phyloP scores from a whole-genome alignment of 1,284 basidiomycete genomes.

The Puccinia horiana region DNA sequence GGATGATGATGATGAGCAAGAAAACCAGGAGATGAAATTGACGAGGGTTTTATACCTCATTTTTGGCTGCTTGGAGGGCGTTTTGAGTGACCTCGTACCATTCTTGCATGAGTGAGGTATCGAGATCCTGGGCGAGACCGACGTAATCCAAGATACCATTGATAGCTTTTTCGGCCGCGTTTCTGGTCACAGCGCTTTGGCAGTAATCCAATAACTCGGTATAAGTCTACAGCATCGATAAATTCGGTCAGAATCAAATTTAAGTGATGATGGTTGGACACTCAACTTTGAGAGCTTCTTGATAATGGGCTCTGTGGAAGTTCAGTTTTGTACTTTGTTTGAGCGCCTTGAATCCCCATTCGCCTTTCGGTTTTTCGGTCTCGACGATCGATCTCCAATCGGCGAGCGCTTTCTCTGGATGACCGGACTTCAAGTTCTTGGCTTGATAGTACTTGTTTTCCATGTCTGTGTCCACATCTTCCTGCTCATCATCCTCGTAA shows the following conservation, averaged over 20 bases:
- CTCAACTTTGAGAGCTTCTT: slow-evolving; percentile 83
- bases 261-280: slow-evolving; percentile 60
- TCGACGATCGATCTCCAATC: slow-evolving; percentile 85
- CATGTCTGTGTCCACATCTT: slow-evolving; percentile 83
- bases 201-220: slow-evolving; percentile 36
- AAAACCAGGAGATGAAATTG: background rate
- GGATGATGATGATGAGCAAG: background rate
- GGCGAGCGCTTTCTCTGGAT: slow-evolving; percentile 81
- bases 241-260: background rate
- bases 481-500: slow-evolving; percentile 84
- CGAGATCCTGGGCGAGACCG: slow-evolving; percentile 74
- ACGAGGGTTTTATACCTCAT: slow-evolving; percentile 73
- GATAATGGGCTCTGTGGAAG: slow-evolving; percentile 75
- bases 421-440: slow-evolving; percentile 89
- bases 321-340: slow-evolving; percentile 97
- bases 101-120: slow-evolving; percentile 83
- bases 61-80: slow-evolving; percentile 87
- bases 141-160: slow-evolving; percentile 98
- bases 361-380: slow-evolving; percentile 83
- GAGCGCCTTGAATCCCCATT: slow-evolving; percentile 98
- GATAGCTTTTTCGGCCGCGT: slow-evolving; percentile 81
- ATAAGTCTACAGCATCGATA: slow-evolving; percentile 37
- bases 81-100: slow-evolving; percentile 93
- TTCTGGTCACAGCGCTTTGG: slow-evolving; percentile 62
- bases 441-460: slow-evolving; percentile 99